Evolutionary conservation across 1,284 basidiomycete genomes (phyloP), one percentile per base, ranked within the genome.

Genomic region (Ceratobasidium sp.): DNA sequence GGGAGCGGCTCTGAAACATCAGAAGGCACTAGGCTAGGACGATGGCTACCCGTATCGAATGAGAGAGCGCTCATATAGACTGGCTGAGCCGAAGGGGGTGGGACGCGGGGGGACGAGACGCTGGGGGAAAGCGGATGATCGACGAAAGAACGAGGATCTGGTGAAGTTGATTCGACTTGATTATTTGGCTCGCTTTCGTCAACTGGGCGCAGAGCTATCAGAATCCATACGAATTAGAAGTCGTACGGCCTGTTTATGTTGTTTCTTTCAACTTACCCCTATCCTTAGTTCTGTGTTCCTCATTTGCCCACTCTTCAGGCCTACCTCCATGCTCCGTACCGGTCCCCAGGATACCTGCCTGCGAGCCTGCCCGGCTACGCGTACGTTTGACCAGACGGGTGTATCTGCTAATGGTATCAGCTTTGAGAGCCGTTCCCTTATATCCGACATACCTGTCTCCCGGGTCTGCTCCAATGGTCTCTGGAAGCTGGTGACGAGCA

Each of bases 391-490:
- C 33, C 13, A 69, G n/a, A 31, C 37, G 53, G n/a, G 51, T 69
- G 26, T 58, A 69, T 33, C 67, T 69, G n/a, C 15, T 6, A 7
- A 37, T 49, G 4, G n/a, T 54, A n/a, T 35, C 26, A 28, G 17
- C 33, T 7, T 42, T n/a, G 33, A 35, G n/a, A 35, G 20, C 23
- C 7, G 15, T 31, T 17, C 15, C 23, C 56, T 28, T 31, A 31
- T 20, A 58, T 8, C 39, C 17, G 11, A 31, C 66, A 10, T 26
- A 69, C 67, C 67, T 56, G 31, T 69, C 67, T 3, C 53, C 67
- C 20, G 67, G 67, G n/a, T 69, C 67, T 28, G 33, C 54, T 37
- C 67, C 67, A 69, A 69, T 68, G 3, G 66, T 35, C 3, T 37
- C 53, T 13, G 53, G 49, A 10, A 15, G 13, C 28, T 11, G 53